phyloP scores from a whole-genome alignment of 345 rosid genomes.

The Arabis hirsuta region DNA sequence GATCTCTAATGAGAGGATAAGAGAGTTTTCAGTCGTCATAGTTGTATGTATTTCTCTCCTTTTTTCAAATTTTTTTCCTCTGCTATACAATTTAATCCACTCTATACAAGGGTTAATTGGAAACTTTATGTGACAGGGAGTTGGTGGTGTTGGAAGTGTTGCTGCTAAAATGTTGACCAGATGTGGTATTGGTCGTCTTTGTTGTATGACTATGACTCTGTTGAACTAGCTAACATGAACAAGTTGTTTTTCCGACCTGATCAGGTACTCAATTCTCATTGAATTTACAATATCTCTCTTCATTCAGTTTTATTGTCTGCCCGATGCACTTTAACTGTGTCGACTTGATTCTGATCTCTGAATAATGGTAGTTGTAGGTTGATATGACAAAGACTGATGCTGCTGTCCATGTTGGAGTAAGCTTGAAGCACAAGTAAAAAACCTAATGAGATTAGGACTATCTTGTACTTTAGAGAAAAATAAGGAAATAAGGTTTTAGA shows the following conservation, averaged over 20 bases:
- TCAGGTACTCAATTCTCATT: conserved; percentile 55
- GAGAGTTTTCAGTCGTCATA: conserved; percentile 90
- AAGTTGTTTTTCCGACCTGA: conserved; percentile 95
- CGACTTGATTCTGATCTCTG: conserved; percentile 16
- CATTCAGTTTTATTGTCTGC: conserved; percentile 6
- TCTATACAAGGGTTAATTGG: neutral
- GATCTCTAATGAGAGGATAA: conserved; percentile 73
- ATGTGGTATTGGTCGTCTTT: conserved; percentile 97
- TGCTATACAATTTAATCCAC: neutral
- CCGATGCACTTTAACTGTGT: neutral
- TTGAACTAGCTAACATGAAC: conserved; percentile 98
- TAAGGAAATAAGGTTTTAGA: too few relatives aligned
- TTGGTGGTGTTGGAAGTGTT: conserved; percentile 99
- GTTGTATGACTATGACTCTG: conserved; percentile 94
- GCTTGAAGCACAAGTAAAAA: too few relatives aligned
- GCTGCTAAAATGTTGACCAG: conserved; percentile 99
- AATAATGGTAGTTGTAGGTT: conserved; percentile 50
- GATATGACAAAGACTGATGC: conserved; percentile 99
- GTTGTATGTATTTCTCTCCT: conserved; percentile 72
- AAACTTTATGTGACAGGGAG: conserved; percentile 54
- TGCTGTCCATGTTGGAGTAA: conserved; percentile 95
- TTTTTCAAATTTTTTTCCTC: conserved; percentile 6
- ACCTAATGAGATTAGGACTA: too few relatives aligned
- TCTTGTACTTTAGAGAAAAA: too few relatives aligned
- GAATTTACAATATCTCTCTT: neutral